Percentiles rank a stretch among this genome's conserved stretches.
Evolutionary conservation across 257 asterid species (phyloP).

Genomic region (Ligustrum vulgare): DNA sequence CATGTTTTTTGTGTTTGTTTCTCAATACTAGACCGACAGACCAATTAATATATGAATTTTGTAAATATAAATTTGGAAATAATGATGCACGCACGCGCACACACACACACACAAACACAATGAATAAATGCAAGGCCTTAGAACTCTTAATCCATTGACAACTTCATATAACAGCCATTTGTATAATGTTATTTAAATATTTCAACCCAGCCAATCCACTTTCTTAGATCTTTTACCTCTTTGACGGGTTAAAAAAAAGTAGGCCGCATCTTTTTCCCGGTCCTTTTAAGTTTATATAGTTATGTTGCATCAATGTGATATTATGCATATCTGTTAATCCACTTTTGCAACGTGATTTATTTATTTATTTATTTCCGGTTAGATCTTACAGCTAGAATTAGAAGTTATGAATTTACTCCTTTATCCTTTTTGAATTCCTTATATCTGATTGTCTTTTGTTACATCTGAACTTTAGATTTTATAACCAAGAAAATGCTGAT

Average conservation of each 20-base stretch:
- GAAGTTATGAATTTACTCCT: neutral
- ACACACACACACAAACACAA: too few relatives aligned
- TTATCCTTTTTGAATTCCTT: neutral
- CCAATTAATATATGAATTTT: neutral
- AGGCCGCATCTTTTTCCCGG: neutral
- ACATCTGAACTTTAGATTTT: too few relatives aligned
- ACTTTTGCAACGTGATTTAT: neutral
- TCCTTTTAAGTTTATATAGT: neutral
- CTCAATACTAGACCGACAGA: neutral
- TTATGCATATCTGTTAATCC: neutral
- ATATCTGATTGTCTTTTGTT: neutral
- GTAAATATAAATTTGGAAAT: neutral
- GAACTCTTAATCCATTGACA: neutral
- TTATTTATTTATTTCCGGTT: neutral
- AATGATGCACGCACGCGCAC: too few relatives aligned
- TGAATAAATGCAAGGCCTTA: neutral
- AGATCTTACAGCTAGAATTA: conserved; percentile 1
- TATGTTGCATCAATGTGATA: neutral
- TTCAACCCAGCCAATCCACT: too few relatives aligned
- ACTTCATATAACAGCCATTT: neutral
- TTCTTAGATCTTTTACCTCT: too few relatives aligned
- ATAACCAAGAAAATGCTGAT: too few relatives aligned
- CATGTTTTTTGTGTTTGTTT: neutral
- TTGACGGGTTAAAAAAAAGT: too few relatives aligned
- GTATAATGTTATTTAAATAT: neutral